Base-by-base conservation (phyloP, 306 rosid species). In the Potentilla sterilis region DNA sequence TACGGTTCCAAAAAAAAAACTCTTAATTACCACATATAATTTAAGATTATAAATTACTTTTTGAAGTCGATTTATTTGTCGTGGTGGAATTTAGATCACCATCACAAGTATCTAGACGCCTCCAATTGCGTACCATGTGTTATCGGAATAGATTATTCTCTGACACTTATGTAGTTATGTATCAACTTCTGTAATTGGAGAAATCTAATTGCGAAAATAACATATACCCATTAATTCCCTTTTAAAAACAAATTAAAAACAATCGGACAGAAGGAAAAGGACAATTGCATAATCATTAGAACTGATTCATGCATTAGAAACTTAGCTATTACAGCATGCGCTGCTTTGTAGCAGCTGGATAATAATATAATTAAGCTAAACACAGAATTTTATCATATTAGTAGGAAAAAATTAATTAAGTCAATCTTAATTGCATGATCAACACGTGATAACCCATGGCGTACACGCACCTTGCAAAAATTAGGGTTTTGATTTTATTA, bases 391-490 rank as follows among this genome's bases (percentile, higher is more conserved):
- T 28, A 0, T 28, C 28, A 28, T 28, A 28, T 28, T 28, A 28
- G 69, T 9, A 58, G 32, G 16, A 18, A 65, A 65, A 38, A 65
- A 38, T 37, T 9, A 55, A 12, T 38, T 13, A 62, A 14, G 15
- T 61, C 6, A 28, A 28, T 34, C 42, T 55, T 21, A 2, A 14
- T 7, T 32, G 57, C 77, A 58, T 42, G 41, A 58, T 58, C 43
- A 9, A 43, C 77, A 73, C 68, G 77, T 73, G 77, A 24, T 46
- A 11, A 28, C 21, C 28, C 6, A 21, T 42, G 54, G n/a, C 22
- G 47, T 64, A 37, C 77, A 74, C 61, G 70, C 70, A 74, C 77
- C 77, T 74, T 32, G 55, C 44, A 43, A 42, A 28, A 73, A 58
- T 62, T 18, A 43, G 10, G 44, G 44, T 18, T 43, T 32, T 59